Base-by-base conservation (phyloP, 192 early-diverging fungal species). In the Coemansia sp. region DNA sequence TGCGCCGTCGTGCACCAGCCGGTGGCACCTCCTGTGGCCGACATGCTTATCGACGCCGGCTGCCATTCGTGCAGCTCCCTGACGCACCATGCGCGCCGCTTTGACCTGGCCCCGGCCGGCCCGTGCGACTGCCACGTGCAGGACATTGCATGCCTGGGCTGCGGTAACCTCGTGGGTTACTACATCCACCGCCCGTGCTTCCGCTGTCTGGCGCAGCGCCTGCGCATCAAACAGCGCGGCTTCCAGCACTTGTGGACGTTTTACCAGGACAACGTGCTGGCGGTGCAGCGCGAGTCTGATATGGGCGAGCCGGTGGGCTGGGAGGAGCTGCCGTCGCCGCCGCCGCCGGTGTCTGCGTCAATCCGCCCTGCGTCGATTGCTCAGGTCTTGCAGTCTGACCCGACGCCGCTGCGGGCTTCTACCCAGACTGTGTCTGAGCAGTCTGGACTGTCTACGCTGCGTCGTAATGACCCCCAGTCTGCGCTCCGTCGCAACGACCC, bases 161-260 rank as follows among this genome's bases (percentile, higher is more conserved):
- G 77, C 50, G 77, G 77, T 56, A 80, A 80, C 44, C 23, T 71
- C 3, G 72, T 80, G 15, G 72, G 77, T 23, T 80, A 80, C 59
- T 80, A 80, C 17, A 80, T 80, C 44, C 77, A 80, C 36, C 60
- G 77, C 4, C 77, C 77, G 11, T 80, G 77, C 50, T 80, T 80
- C 49, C 77, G 68, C 34, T 80, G 77, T 20, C 55, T 80, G 3
- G 71, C 77, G 10, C 72, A 80, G 65, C 68, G 77, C n/a, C 58
- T 80, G 21, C 72, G 72, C 8, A 80, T 80, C 47, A 80, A 74
- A 55, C 72, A 74, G 55, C 71, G 72, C 19, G 77, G 77, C 20
- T 80, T 74, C 62, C 77, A 80, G 65, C 77, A 80, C 22, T 64
- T 80, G 62, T 80, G 77, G 77, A 80, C 72, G 0, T 80, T 80